Conservation (phyloP, 805 yeast species). For the Wickerhamomyces canadensis region DNA sequence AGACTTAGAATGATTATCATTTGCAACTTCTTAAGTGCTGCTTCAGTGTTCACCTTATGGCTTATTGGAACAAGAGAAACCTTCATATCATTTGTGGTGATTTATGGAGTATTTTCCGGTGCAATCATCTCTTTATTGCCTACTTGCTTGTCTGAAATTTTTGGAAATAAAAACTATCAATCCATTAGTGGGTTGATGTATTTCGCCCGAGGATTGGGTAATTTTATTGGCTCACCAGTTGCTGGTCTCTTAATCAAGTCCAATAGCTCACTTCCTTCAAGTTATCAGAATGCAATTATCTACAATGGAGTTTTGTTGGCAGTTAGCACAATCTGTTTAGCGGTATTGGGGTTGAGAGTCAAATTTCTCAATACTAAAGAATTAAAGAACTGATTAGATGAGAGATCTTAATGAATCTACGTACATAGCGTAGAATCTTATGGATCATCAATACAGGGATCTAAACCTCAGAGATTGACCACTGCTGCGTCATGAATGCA, state of each 20-base stretch:
- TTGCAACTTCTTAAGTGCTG: constrained; percentile 30
- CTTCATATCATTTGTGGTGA: constrained; percentile 27
- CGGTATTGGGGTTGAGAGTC: constrained; percentile 1
- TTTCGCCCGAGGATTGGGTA: constrained; percentile 30
- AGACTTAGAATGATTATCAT: constrained; percentile 35
- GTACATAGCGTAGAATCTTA: too few relatives aligned
- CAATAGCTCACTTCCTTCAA: constrained; percentile 9
- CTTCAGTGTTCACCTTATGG: constrained; percentile 35
- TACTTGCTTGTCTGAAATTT: constrained; percentile 28
- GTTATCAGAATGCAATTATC: constrained; percentile 24
- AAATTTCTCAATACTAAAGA: too few relatives aligned
- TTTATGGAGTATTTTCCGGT: constrained; percentile 32
- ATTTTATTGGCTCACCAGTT: constrained; percentile 29
- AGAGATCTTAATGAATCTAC: too few relatives aligned
- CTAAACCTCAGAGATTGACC: too few relatives aligned
- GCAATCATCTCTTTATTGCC: constrained; percentile 31
- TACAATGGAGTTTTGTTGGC: constrained; percentile 23
- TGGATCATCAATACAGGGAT: too few relatives aligned
- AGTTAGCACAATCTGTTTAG: constrained; percentile 4
- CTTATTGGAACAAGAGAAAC: constrained; percentile 22
- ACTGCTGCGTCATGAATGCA: too few relatives aligned
- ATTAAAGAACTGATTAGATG: too few relatives aligned
- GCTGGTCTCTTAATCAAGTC: constrained; percentile 27
- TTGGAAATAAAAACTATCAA: constrained; percentile 29
- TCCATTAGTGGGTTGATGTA: constrained; percentile 31